Conservation (phyloP, 148 eudicot species). For the Rhododendron mucronatum region DNA sequence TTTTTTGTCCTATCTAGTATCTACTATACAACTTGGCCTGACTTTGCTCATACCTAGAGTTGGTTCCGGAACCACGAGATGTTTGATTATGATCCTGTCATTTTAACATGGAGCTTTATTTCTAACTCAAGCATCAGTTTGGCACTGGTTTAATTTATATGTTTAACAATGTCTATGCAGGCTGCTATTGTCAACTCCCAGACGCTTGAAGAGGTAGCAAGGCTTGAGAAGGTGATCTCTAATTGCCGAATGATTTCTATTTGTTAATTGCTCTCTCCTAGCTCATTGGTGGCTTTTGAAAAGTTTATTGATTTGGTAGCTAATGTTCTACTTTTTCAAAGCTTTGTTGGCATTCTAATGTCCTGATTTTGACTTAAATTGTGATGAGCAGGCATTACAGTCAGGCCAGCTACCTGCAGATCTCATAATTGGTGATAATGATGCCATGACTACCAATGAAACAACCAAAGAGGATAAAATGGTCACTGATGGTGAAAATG, state of each 20-base stretch:
- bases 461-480: conserved; percentile 48
- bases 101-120: not conserved
- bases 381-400: conserved; percentile 54
- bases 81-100: not conserved
- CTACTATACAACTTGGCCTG: not conserved
- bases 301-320: not conserved
- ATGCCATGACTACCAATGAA: conserved; percentile 22
- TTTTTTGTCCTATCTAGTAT: not conserved
- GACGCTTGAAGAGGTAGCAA: conserved; percentile 98
- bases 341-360: not conserved
- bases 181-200: conserved; percentile 98
- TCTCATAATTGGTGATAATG: conserved; percentile 44
- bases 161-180: conserved; percentile 37
- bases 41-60: not conserved
- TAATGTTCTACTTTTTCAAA: not conserved
- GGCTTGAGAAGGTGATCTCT: conserved; percentile 85
- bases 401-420: conserved; percentile 92
- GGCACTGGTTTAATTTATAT: not conserved
- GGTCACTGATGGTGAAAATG: conserved; percentile 45
- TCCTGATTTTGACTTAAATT: conserved; percentile 11
- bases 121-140: not conserved
- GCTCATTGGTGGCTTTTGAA: not conserved
- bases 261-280: not conserved
- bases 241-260: not conserved
- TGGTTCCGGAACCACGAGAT: not conserved